phyloP scores from a whole-genome alignment of 2,329 filamentous ascomycete genomes.

The Cryphonectria radicalis region DNA sequence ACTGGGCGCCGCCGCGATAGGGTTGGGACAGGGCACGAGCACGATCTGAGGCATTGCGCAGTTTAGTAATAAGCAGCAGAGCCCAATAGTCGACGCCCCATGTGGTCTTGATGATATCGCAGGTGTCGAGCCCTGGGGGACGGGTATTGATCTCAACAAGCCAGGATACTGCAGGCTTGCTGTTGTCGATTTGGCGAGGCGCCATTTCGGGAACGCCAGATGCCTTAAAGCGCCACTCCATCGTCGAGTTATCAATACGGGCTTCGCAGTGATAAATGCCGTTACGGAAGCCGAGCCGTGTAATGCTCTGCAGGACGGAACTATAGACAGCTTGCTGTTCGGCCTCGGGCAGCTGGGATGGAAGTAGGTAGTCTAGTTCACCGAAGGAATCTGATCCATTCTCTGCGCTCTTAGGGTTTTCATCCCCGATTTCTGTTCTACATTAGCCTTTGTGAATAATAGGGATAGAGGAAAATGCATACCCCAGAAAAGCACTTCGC shows the following conservation, averaged over 20 bases:
- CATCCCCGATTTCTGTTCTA: constrained; percentile 33
- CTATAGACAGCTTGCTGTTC: not conserved
- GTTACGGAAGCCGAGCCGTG: not conserved
- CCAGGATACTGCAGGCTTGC: constrained; percentile 3
- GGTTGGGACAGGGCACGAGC: not conserved
- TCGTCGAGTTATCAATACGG: constrained; percentile 1
- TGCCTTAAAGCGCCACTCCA: not conserved
- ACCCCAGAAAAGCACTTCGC: constrained; percentile 3
- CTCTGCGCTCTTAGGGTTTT: constrained; percentile 31
- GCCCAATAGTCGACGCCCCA: constrained; percentile 12
- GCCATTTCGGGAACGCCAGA: not conserved
- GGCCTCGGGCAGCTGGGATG: constrained; percentile 1
- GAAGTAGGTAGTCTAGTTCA: constrained; percentile 3
- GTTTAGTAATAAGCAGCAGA: not conserved
- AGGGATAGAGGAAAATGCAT: not conserved
- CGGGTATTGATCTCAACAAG: constrained; percentile 21
- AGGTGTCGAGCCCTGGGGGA: not conserved
- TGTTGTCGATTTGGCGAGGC: no score
- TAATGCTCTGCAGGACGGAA: not conserved
- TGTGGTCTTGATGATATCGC: not conserved
- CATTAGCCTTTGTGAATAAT: no score
- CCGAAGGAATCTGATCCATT: not conserved
- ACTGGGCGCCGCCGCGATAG: not conserved
- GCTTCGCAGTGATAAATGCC: constrained; percentile 13
- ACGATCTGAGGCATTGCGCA: not conserved